Conservation (phyloP, 2,329 filamentous ascomycete genomes). For the Hypoxylon rubiginosum region DNA sequence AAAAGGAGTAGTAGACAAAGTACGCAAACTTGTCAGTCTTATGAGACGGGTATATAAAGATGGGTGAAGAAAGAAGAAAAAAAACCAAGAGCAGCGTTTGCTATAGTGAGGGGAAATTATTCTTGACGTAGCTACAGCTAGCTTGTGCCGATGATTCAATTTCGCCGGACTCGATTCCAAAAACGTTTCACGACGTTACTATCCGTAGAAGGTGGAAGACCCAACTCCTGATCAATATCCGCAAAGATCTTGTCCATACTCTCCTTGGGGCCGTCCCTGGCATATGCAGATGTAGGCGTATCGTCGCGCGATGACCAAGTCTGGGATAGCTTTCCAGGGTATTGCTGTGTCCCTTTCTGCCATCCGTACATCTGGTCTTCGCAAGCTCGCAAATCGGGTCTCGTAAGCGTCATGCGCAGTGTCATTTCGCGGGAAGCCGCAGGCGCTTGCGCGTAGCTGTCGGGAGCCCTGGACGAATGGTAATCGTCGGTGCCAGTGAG, state of each 20-base stretch:
- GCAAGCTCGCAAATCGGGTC: slow-evolving; percentile 84
- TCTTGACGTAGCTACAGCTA: neutral
- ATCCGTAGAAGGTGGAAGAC: slow-evolving; percentile 59
- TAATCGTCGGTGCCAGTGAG: slow-evolving; percentile 47
- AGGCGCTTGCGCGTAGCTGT: slow-evolving; percentile 65
- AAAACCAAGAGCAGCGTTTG: neutral
- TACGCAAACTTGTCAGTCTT: neutral
- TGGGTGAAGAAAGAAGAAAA: slow-evolving; percentile 2
- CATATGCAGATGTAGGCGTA: slow-evolving; percentile 49
- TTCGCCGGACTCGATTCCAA: slow-evolving; percentile 72
- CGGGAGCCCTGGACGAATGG: slow-evolving; percentile 53
- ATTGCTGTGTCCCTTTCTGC: slow-evolving; percentile 61
- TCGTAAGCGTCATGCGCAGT: slow-evolving; percentile 92
- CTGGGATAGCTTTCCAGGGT: slow-evolving; percentile 49
- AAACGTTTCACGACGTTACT: slow-evolving; percentile 71
- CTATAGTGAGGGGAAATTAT: slow-evolving; percentile 7
- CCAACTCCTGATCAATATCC: slow-evolving; percentile 65
- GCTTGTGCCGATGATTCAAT: slow-evolving; percentile 23
- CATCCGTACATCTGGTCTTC: slow-evolving; percentile 81
- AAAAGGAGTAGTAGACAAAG: slow-evolving; percentile 9
- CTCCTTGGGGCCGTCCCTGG: slow-evolving; percentile 60
- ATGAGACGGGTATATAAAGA: slow-evolving; percentile 3
- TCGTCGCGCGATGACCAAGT: slow-evolving; percentile 52
- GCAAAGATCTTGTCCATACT: slow-evolving; percentile 68
- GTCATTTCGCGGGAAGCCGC: slow-evolving; percentile 88